Evolutionary conservation across 2,329 filamentous ascomycete species (phyloP).

Genomic region (Aspergillus amoenus): DNA sequence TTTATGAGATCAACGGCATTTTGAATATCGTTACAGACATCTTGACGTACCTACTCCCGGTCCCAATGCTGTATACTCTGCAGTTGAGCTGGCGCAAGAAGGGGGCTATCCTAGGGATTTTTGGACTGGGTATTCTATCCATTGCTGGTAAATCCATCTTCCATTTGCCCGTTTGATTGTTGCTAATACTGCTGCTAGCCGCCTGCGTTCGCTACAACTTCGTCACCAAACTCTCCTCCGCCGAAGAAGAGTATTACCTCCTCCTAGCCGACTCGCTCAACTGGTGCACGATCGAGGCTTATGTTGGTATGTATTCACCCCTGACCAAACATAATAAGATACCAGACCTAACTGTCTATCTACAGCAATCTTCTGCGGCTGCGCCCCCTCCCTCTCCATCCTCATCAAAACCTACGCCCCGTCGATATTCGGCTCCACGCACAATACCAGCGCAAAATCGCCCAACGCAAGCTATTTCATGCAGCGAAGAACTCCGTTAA

Average conservation of each 20-base stretch:
- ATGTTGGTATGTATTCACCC: slow-evolving; percentile 10
- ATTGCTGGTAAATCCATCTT: slow-evolving; percentile 7
- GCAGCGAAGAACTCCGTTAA: not conserved
- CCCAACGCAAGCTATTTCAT: not conserved
- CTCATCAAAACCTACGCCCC: slow-evolving; percentile 10
- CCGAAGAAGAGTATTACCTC: slow-evolving; percentile 14
- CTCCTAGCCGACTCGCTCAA: slow-evolving; percentile 18
- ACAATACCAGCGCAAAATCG: too few relatives aligned
- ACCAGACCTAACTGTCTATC: too few relatives aligned
- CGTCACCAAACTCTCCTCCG: slow-evolving; percentile 9
- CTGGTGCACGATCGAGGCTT: slow-evolving; percentile 19
- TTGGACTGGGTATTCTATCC: slow-evolving; percentile 14
- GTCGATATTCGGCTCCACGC: not conserved
- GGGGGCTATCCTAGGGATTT: slow-evolving; percentile 11
- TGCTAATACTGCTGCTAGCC: slow-evolving; percentile 4
- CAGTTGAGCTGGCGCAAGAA: slow-evolving; percentile 12
- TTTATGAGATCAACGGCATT: slow-evolving; percentile 19
- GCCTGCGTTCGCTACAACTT: slow-evolving; percentile 19
- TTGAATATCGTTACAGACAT: slow-evolving; percentile 18
- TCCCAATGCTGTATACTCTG: slow-evolving; percentile 16
- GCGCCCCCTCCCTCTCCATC: slow-evolving; percentile 12
- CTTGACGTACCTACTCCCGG: slow-evolving; percentile 14
- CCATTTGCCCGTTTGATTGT: not conserved
- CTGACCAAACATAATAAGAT: too few relatives aligned
- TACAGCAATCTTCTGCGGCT: slow-evolving; percentile 18